phyloP scores from a whole-genome alignment of 139 green algal genomes.

The Trebouxia sp. region DNA sequence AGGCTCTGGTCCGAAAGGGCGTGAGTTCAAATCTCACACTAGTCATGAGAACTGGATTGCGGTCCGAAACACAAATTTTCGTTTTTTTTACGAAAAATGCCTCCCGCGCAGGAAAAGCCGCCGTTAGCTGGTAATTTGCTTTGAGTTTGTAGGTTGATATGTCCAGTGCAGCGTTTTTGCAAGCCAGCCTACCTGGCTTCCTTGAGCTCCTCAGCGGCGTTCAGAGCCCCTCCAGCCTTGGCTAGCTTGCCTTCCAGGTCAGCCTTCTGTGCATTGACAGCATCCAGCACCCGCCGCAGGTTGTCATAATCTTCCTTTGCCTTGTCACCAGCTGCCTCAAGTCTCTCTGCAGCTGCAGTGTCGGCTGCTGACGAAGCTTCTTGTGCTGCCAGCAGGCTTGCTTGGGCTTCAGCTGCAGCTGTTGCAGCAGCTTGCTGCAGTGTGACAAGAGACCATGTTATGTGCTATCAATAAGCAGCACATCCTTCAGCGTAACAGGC shows the following conservation, averaged over 20 bases:
- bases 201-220: conserved; percentile 78
- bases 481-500: no score
- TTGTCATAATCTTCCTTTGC: conserved; percentile 30
- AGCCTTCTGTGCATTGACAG: conserved; percentile 36
- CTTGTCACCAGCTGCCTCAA: conserved; percentile 18
- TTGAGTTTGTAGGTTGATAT: no score
- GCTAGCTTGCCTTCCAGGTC: conserved; percentile 65
- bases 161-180: no score
- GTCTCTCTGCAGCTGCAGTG: conserved; percentile 12
- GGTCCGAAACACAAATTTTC: no score
- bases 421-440: conserved; percentile 16
- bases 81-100: no score
- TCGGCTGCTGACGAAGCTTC: not conserved
- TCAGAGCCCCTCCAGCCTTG: conserved; percentile 63
- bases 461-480: not conserved
- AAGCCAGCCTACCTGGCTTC: conserved; percentile 70
- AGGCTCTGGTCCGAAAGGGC: not conserved
- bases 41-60: no score
- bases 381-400: conserved; percentile 3
- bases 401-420: not conserved
- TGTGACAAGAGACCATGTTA: not conserved
- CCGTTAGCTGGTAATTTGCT: no score
- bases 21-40: not conserved
- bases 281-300: conserved; percentile 35
- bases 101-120: no score